phyloP scores from a whole-genome alignment of 371 early-diverging fungal genomes.

The Lichtheimia corymbifera region DNA sequence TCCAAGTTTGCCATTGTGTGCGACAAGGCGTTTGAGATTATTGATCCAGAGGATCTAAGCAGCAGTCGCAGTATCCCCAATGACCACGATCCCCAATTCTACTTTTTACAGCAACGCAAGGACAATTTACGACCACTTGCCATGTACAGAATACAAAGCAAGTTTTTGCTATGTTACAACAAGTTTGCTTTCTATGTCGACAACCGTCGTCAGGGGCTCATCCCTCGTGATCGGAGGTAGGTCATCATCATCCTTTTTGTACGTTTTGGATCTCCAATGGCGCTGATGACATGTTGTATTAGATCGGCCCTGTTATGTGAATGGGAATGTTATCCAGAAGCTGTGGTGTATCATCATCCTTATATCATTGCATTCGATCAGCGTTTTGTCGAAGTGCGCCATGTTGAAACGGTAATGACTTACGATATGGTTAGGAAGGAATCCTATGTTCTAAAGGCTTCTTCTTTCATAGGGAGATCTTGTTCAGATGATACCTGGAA shows the following conservation, averaged over 20 bases:
- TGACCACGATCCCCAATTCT: constrained; percentile 67
- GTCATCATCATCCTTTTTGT: too few relatives aligned
- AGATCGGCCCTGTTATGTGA: constrained; percentile 21
- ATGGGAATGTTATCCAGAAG: constrained; percentile 45
- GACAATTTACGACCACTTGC: constrained; percentile 69
- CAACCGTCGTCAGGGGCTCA: constrained; percentile 31
- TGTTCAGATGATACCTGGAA: constrained; percentile 24
- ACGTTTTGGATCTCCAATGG: background rate
- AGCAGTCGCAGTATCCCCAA: constrained; percentile 50
- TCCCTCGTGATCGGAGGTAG: constrained; percentile 28
- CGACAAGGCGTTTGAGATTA: constrained; percentile 73
- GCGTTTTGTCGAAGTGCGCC: constrained; percentile 81
- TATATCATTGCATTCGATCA: constrained; percentile 83
- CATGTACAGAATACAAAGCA: constrained; percentile 67
- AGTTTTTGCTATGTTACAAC: constrained; percentile 79
- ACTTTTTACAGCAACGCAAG: constrained; percentile 70
- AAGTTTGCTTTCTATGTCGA: constrained; percentile 88
- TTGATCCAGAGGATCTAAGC: constrained; percentile 62
- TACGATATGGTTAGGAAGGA: background rate
- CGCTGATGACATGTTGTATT: background rate
- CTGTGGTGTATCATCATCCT: constrained; percentile 63
- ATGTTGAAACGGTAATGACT: constrained; percentile 55
- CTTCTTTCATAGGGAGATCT: constrained; percentile 16
- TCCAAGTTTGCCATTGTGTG: constrained; percentile 72
- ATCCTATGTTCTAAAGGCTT: background rate